Evolutionary conservation across 176 grass and related monocot species (phyloP).

Genomic region (Triticum urartu): DNA sequence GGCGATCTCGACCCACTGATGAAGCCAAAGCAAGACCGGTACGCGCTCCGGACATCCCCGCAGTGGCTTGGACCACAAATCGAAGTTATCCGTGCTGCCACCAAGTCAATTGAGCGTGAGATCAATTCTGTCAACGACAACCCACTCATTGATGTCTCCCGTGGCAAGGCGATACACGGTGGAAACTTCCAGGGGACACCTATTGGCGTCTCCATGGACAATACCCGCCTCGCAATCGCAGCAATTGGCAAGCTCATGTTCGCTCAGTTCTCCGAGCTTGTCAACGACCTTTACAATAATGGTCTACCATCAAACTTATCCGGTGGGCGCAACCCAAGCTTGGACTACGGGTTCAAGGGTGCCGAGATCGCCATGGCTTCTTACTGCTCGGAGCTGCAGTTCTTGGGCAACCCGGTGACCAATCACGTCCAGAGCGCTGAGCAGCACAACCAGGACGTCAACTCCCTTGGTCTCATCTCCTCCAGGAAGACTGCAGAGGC

Average conservation of each 20-base stretch:
- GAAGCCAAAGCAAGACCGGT: slow-evolving; percentile 84
- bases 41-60: slow-evolving; percentile 75
- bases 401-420: slow-evolving; percentile 80
- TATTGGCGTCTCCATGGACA: slow-evolving; percentile 92
- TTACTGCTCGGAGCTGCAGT: slow-evolving; percentile 85
- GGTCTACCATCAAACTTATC: slow-evolving; percentile 77
- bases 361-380: slow-evolving; percentile 86
- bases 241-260: slow-evolving; percentile 92
- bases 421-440: slow-evolving; percentile 90
- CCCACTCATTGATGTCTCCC: slow-evolving; percentile 75
- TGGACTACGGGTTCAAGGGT: slow-evolving; percentile 88
- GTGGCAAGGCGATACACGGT: slow-evolving; percentile 60
- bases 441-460: slow-evolving; percentile 93
- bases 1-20: slow-evolving; percentile 71
- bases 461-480: slow-evolving; percentile 75
- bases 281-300: slow-evolving; percentile 92
- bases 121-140: slow-evolving; percentile 97
- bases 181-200: slow-evolving; percentile 86
- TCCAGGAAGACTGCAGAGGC: slow-evolving; percentile 70
- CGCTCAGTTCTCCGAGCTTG: slow-evolving; percentile 77
- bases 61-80: slow-evolving; percentile 87
- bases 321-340: slow-evolving; percentile 70
- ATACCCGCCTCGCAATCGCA: slow-evolving; percentile 64
- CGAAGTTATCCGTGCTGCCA: slow-evolving; percentile 71
- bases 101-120: slow-evolving; percentile 84